Percentiles rank a stretch among this genome's conserved stretches.
Conservation (phyloP, 257 asterid species). For the Knoxia roxburghii region DNA sequence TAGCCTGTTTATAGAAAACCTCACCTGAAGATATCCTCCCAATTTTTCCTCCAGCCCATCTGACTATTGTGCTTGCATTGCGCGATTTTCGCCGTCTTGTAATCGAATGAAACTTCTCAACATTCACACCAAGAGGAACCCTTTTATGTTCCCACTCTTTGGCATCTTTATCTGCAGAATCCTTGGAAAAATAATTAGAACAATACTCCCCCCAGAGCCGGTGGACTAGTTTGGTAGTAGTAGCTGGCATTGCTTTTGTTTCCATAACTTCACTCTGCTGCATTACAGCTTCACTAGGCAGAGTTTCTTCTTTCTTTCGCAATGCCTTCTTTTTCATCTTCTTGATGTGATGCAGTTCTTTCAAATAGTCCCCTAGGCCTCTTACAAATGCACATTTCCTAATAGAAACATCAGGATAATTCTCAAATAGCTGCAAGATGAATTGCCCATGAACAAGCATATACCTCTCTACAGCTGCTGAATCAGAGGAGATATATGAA, state of each 20-base stretch:
- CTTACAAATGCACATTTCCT: slow-evolving; percentile 19
- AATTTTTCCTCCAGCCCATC: slow-evolving; percentile 12
- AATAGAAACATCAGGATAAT: slow-evolving; percentile 12
- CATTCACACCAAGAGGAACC: background rate
- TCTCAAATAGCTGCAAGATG: slow-evolving; percentile 16
- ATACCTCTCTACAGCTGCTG: slow-evolving; percentile 14
- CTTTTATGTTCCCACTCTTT: background rate
- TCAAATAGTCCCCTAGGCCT: slow-evolving; percentile 10
- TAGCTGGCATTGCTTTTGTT: slow-evolving; percentile 10
- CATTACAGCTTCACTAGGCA: slow-evolving; percentile 3
- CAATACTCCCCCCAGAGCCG: slow-evolving; percentile 12
- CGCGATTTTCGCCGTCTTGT: slow-evolving; percentile 1
- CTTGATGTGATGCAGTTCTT: slow-evolving; percentile 5
- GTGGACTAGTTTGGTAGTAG: slow-evolving; percentile 12
- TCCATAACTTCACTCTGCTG: background rate
- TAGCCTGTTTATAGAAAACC: slow-evolving; percentile 15
- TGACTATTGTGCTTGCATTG: background rate
- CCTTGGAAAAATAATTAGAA: background rate
- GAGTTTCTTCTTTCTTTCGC: background rate
- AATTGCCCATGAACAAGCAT: slow-evolving; percentile 16
- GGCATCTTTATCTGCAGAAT: background rate
- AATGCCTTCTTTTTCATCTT: background rate
- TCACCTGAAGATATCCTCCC: slow-evolving; percentile 12
- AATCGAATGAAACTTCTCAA: background rate
- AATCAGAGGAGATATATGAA: slow-evolving; percentile 13